Base-by-base conservation (phyloP, 306 rosid species). In the Vigna radiata region DNA sequence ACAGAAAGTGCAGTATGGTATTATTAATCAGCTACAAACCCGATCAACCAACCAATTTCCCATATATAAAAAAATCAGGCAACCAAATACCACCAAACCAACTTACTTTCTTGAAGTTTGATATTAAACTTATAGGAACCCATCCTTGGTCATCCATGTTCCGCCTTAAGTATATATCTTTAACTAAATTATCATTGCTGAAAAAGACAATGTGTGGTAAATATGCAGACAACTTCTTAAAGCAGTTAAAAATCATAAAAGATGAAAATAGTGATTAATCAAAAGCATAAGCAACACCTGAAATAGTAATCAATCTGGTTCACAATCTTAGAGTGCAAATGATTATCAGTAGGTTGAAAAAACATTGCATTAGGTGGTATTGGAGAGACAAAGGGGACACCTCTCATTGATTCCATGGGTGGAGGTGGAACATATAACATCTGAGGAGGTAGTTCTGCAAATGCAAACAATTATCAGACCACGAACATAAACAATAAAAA, bases 141-240 rank as follows among this genome's bases (percentile, higher is more conserved):
- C 97, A 96, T 21, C 99, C 99, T 48, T 92, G 90, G 11, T 88
- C 94, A 85, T 96, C 96, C 98, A 96, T 96, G 41, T 83, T 79
- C 72, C 36, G 76, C 90, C 97, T 82, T 91, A 96, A 86, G 84
- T 72, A 92, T 53, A 56, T 65, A 83, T 96, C 99, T 69, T 73
- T 91, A 66, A 87, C 53, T 87, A 96, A 87, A 89, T 96, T 96
- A 14, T 85, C 90, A 46, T 43, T 61, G 59, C 98, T 96, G 91
- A 92, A 92, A 74, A 63, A 77, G 73, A 84, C 19, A 79, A 81
- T 75, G 58, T 47, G n/a, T 69, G 17, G 55, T n/a, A 63, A 49
- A 66, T 25, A 17, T n/a, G 12, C 70, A 18, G 79, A 81, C 71
- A 85, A 47, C 58, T 62, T 65, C 44, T 7, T 8, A 46, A 65